Evolutionary conservation across 345 rosid genomes (phyloP).

Genomic region (Gynandropsis gynandra): DNA sequence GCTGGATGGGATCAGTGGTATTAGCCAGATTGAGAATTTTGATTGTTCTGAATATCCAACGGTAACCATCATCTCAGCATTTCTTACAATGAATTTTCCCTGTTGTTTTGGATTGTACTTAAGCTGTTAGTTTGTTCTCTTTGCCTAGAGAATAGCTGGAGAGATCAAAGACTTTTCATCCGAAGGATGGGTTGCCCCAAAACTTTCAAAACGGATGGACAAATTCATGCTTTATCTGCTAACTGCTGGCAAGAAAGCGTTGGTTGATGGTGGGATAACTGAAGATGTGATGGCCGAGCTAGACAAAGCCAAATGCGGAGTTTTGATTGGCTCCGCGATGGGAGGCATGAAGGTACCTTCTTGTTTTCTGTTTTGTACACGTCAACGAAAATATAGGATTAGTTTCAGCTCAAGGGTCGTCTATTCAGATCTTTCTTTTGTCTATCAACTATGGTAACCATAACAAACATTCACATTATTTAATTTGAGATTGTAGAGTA

Average conservation of each 20-base stretch:
- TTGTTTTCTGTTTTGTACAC: background rate
- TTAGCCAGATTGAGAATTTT: constrained; percentile 75
- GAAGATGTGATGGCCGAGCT: constrained; percentile 71
- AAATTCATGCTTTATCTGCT: constrained; percentile 93
- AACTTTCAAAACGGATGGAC: constrained; percentile 86
- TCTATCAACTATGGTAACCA: background rate
- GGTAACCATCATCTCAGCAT: constrained; percentile 33
- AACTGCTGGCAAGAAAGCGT: constrained; percentile 92
- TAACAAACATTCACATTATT: background rate
- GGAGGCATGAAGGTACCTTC: constrained; percentile 81
- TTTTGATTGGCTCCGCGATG: constrained; percentile 88
- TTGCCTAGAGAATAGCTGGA: constrained; percentile 76
- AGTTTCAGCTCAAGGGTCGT: background rate
- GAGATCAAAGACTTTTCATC: constrained; percentile 78
- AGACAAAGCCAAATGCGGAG: constrained; percentile 80
- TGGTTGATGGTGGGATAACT: constrained; percentile 77
- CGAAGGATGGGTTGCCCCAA: constrained; percentile 88
- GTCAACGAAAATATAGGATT: background rate
- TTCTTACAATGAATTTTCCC: constrained; percentile 6
- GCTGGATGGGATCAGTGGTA: constrained; percentile 84
- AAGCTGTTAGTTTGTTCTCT: background rate
- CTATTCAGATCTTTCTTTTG: constrained; percentile 1
- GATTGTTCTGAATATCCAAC: constrained; percentile 79
- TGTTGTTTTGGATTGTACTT: constrained; percentile 8
- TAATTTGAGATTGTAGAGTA: background rate